A percentile compares a stretch with the other conserved stretches of the same genome.
Conservation (phyloP, 495 filamentous ascomycete species). For the Podospora australis region DNA sequence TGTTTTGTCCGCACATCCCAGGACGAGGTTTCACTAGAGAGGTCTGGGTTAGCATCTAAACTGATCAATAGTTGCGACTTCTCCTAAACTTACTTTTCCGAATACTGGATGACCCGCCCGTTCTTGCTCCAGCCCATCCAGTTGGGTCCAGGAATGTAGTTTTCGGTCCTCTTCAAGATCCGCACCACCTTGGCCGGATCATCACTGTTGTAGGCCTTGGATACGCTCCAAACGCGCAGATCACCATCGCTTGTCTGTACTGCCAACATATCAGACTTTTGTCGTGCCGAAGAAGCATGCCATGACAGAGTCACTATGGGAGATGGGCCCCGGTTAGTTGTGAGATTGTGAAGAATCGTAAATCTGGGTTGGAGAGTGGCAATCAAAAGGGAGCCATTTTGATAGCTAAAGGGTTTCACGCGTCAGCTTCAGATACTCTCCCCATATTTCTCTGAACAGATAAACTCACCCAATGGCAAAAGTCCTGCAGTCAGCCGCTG, state of each 20-base stretch:
- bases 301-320: constrained; percentile 86
- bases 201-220: constrained; percentile 70
- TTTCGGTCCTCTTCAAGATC: constrained; percentile 74
- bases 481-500: constrained; percentile 85
- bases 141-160: constrained; percentile 68
- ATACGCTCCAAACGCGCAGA: constrained; percentile 91
- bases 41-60: too few species aligned
- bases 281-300: constrained; percentile 94
- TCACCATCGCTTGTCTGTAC: constrained; percentile 89
- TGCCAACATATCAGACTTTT: constrained; percentile 97
- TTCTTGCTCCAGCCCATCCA: constrained; percentile 99
- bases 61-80: too few species aligned
- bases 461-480: constrained; percentile 85
- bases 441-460: neutral
- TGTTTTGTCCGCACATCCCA: constrained; percentile 98
- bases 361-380: constrained; percentile 86
- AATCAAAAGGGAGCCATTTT: constrained; percentile 91
- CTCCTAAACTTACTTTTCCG: constrained; percentile 67
- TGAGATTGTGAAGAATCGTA: constrained; percentile 89
- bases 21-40: constrained; percentile 82
- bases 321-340: constrained; percentile 72
- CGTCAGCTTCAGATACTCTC: constrained; percentile 17
- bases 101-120: constrained; percentile 87
- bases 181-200: constrained; percentile 79
- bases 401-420: constrained; percentile 55